Base-by-base conservation (phyloP, 2,329 filamentous ascomycete species). In the Lachnellula suecica region DNA sequence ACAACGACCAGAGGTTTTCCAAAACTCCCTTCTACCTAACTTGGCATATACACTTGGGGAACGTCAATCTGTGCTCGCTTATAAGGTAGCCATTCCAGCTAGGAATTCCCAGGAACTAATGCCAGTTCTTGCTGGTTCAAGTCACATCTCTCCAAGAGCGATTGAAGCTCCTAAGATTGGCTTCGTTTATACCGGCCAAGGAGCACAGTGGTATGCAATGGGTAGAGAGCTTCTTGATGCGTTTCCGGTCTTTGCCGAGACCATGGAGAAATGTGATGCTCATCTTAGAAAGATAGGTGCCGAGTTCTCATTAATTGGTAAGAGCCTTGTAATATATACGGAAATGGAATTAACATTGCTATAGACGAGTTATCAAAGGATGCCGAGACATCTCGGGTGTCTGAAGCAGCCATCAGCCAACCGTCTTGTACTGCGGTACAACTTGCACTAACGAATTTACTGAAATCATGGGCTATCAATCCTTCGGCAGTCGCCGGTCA, bases 391-490 rank as follows among this genome's bases (percentile, higher is more conserved):
- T 70, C 71, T 0, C 59, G 61, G 17, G 63, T 77, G 3, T 52
- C 47, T n/a, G 44, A 69, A 24, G 71, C 74, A 1, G 65, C 74
- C 44, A 68, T 77, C 49, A 71, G 68, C 13, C 73, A 76, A 57
- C 73, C 74, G 54, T 64, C 70, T 65, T 75, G 70, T 53, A 76
- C 74, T 0, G 74, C 76, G 0, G 56, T 81, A 2, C 78, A 81
- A 59, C 62, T 81, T 2, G 62, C 71, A 1, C 58, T 80, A 4
- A 70, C 72, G 0, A 67, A 73, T 15, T 64, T 81, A 3, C 63
- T 81, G 1, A 38, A 68, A 19, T 70, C 71, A 2, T 78, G 72
- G 70, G 68, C 67, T 1, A 64, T 79, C 19, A 56, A 52, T 9
- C 73, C 75, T 0, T 43, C 59, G 0, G 67, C 65, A 4, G 74